phyloP scores from a whole-genome alignment of 2,329 filamentous ascomycete genomes.

The Neonectria neomacrospora region DNA sequence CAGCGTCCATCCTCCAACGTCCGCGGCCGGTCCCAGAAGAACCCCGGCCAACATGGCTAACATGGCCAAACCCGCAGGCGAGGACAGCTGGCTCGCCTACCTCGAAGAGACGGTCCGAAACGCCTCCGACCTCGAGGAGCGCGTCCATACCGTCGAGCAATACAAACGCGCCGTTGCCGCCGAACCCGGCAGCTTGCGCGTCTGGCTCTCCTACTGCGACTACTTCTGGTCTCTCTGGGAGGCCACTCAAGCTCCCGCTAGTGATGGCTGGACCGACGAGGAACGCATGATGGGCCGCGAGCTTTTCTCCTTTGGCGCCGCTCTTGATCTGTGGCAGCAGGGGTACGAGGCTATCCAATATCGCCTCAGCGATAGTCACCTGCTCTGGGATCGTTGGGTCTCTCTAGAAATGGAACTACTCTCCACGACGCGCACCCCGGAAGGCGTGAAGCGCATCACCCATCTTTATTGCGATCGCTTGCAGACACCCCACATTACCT shows the following conservation, averaged over 20 bases:
- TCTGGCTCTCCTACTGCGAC: constrained; percentile 83
- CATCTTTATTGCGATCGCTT: constrained; percentile 78
- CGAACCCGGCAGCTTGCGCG: constrained; percentile 76
- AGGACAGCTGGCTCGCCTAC: constrained; percentile 81
- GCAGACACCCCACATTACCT: constrained; percentile 76
- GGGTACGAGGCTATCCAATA: constrained; percentile 78
- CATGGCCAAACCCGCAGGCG: constrained; percentile 72
- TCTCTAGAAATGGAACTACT: constrained; percentile 77
- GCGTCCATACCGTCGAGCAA: constrained; percentile 76
- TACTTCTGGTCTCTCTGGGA: constrained; percentile 79
- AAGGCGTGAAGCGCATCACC: constrained; percentile 72
- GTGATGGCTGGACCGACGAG: constrained; percentile 69
- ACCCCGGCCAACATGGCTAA: constrained; percentile 38
- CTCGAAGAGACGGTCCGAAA: constrained; percentile 75
- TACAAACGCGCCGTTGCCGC: constrained; percentile 76
- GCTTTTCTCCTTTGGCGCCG: constrained; percentile 74
- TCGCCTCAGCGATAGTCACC: constrained; percentile 79
- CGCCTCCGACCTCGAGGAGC: constrained; percentile 71
- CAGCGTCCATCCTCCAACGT: neutral
- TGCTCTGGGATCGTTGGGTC: constrained; percentile 83
- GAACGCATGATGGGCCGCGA: constrained; percentile 76
- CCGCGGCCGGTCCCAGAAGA: constrained; percentile 11
- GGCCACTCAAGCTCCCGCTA: constrained; percentile 67
- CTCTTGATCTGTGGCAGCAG: constrained; percentile 76
- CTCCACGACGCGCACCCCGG: constrained; percentile 62